Percentiles rank a stretch among this genome's conserved stretches.
Conservation (phyloP, 2,329 filamentous ascomycete species). For the Huntiella abstrusa region DNA sequence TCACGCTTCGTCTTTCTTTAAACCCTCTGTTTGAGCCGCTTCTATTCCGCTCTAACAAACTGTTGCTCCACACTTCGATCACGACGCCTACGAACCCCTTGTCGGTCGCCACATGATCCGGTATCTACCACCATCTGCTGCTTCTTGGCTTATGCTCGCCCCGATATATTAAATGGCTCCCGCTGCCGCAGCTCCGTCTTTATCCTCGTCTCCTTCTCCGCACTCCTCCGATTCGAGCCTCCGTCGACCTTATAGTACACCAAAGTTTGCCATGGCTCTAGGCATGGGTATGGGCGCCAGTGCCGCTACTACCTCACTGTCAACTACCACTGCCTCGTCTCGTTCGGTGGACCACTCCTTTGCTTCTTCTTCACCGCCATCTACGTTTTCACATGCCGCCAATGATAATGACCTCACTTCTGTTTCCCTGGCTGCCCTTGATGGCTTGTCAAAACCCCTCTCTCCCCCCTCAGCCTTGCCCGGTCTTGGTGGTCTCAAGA, state of each 20-base stretch:
- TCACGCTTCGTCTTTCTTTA: no score
- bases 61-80: no score
- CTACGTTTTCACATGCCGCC: no score
- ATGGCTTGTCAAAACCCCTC: neutral
- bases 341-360: no score
- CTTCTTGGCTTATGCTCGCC: no score
- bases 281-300: neutral
- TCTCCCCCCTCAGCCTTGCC: conserved; percentile 14
- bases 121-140: no score
- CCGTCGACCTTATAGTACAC: conserved; percentile 41
- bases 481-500: conserved; percentile 7
- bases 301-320: neutral
- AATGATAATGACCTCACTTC: conserved; percentile 12
- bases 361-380: no score
- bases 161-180: no score
- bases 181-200: neutral
- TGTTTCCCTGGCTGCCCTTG: conserved; percentile 20
- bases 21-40: no score
- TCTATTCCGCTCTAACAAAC: no score
- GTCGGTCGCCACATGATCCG: no score
- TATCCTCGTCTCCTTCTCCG: neutral
- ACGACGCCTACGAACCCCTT: no score
- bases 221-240: conserved; percentile 19
- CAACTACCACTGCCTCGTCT: neutral
- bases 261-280: conserved; percentile 27